phyloP scores from a whole-genome alignment of 345 rosid genomes.

The Gossypium anomalum region DNA sequence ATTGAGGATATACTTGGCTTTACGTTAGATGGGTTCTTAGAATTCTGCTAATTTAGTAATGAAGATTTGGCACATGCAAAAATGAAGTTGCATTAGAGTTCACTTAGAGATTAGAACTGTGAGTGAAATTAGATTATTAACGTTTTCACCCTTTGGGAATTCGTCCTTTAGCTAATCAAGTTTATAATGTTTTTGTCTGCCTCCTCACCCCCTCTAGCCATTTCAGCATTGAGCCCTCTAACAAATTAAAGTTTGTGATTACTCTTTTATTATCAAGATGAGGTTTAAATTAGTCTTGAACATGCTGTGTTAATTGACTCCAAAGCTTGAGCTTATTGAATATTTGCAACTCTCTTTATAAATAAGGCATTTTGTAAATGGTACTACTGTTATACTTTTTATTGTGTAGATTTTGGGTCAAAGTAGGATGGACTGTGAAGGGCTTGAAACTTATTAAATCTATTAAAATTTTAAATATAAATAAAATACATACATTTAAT shows the following conservation, averaged over 20 bases:
- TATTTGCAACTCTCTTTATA: conserved; percentile 15
- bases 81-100: not conserved
- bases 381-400: not conserved
- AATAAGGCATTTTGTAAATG: conserved; percentile 7
- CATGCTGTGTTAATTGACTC: not conserved
- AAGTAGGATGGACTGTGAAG: conserved; percentile 64
- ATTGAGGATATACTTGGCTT: not conserved
- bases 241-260: not conserved
- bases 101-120: not conserved
- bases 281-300: not conserved
- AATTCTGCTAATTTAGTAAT: not conserved
- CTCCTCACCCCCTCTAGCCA: not conserved
- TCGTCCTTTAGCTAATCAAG: not conserved
- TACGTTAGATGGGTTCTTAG: not conserved
- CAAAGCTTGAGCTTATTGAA: not conserved
- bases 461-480: too few relatives aligned
- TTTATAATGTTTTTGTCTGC: not conserved
- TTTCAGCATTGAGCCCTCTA: not conserved
- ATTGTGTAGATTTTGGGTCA: conserved; percentile 52
- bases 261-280: not conserved
- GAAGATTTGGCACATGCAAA: not conserved
- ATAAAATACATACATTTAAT: too few relatives aligned
- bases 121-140: conserved; percentile 2
- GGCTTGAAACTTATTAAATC: conserved; percentile 37
- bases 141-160: not conserved